Evolutionary conservation across 371 early-diverging fungal genomes (phyloP).

Genomic region (Rhizopus microsporus): DNA sequence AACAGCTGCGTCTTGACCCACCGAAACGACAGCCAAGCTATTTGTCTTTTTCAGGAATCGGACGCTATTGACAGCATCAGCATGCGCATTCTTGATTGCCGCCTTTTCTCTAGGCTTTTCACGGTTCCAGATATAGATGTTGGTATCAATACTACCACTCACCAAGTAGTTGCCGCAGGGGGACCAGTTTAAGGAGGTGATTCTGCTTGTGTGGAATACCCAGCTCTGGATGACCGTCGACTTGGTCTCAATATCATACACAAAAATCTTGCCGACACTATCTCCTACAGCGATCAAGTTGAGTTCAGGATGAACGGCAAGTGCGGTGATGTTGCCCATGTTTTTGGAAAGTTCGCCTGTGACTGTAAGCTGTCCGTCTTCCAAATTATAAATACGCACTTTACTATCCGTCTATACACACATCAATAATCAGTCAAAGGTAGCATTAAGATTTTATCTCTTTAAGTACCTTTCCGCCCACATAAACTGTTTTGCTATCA

Average conservation of each 20-base stretch:
- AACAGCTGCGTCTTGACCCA: slow-evolving; percentile 83
- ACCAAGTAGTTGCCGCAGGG: slow-evolving; percentile 75
- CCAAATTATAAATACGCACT: slow-evolving; percentile 43
- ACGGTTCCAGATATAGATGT: slow-evolving; percentile 88
- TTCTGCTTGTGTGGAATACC: slow-evolving; percentile 90
- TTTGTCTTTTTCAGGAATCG: slow-evolving; percentile 57
- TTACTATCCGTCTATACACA: slow-evolving; percentile 45
- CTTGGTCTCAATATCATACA: slow-evolving; percentile 64
- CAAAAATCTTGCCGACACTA: slow-evolving; percentile 76
- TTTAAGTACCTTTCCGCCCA: slow-evolving; percentile 67
- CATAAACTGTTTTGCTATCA: slow-evolving; percentile 57
- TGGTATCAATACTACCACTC: slow-evolving; percentile 86
- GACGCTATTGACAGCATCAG: slow-evolving; percentile 76
- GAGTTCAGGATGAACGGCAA: slow-evolving; percentile 77
- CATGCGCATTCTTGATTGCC: slow-evolving; percentile 82
- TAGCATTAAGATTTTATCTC: too few relatives aligned
- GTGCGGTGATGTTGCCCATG: slow-evolving; percentile 70
- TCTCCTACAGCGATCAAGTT: slow-evolving; percentile 83
- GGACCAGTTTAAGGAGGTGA: slow-evolving; percentile 81
- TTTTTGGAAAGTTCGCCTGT: slow-evolving; percentile 49
- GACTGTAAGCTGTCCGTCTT: slow-evolving; percentile 16
- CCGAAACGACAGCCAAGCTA: slow-evolving; percentile 63
- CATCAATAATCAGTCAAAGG: too few relatives aligned
- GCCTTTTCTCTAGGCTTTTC: slow-evolving; percentile 78
- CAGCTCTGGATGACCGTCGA: slow-evolving; percentile 69